Base-by-base conservation (phyloP, 2,329 filamentous ascomycete genomes). In the Orbilia ellipsospora region DNA sequence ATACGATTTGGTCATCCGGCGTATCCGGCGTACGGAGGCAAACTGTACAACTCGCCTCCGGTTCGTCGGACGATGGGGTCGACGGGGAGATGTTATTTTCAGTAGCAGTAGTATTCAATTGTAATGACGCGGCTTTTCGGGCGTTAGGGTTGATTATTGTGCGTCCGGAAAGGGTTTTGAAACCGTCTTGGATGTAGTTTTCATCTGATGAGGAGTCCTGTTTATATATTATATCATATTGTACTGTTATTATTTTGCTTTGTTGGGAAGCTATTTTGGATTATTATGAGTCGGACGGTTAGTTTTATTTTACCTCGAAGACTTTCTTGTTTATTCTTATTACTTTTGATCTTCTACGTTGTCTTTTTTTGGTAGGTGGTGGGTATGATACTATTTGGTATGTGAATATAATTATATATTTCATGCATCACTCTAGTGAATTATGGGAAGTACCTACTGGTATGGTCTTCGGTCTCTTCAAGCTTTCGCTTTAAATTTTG, bases 1-100 rank as follows among this genome's bases (percentile, higher is more conserved):
- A 93, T 1, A 95, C 92, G 80, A 96, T 94, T 83, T 90, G 88
- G 82, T 95, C 95, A 78, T 84, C 88, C n/a, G 85, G 81, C 2
- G 90, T 90, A 79, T 90, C 92, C 78, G 90, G 87, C 8, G 90
- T 89, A 78, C 92, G 86, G 63, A 89, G 87, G 82, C 92, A 96
- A 77, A 88, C 86, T 79, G 89, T 90, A 18, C 57, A 61, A 36
- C 57, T 61, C 23, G 57, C 57, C 31, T 61, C 57, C 7, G 57
- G 40, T 31, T 50, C 42, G 42, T 28, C 31, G 3, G 57, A 61
- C 8, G 26, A 10, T 18, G 57, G 50, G 8, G 57, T 50, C 31
- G 26, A 15, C n/a, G 28, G 28, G 31, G 8, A 8, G 2, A 13
- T 16, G 23, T 50, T n/a, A 18, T 50, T 7, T 7, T 12, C 13